Evolutionary conservation across 1,284 basidiomycete species (phyloP).

Genomic region (Trametes hirsuta): DNA sequence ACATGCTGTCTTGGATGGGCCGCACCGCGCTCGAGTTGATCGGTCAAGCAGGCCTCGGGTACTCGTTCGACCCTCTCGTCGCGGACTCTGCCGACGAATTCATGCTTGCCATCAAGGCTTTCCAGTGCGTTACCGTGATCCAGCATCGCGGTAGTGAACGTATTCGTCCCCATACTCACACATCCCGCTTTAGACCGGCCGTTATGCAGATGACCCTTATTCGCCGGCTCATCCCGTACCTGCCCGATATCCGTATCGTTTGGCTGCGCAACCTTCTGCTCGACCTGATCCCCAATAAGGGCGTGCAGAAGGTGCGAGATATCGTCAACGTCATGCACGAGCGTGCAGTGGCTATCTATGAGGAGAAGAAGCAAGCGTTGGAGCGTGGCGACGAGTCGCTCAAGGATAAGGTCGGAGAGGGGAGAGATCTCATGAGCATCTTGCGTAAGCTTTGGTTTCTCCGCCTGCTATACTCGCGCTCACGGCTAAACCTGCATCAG

Average conservation of each 20-base stretch:
- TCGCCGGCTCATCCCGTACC: background rate
- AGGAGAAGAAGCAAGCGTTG: constrained; percentile 29
- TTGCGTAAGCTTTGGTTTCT: constrained; percentile 24
- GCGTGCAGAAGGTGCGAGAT: constrained; percentile 17
- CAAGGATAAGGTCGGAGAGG: constrained; percentile 27
- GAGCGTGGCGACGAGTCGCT: constrained; percentile 31
- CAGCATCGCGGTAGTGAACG: no score
- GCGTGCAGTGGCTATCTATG: constrained; percentile 22
- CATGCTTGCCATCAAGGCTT: constrained; percentile 34
- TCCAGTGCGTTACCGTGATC: constrained; percentile 26
- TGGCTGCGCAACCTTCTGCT: constrained; percentile 12
- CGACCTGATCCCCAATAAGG: constrained; percentile 22
- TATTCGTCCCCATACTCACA: no score
- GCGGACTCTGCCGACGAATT: constrained; percentile 29
- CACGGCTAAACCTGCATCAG: background rate
- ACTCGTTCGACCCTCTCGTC: constrained; percentile 38
- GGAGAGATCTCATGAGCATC: constrained; percentile 35
- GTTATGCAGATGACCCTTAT: background rate
- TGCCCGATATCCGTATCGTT: background rate
- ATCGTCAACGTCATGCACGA: constrained; percentile 26
- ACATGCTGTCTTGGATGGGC: constrained; percentile 31
- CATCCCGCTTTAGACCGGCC: background rate
- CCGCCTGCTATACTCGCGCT: background rate
- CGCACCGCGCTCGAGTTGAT: constrained; percentile 40
- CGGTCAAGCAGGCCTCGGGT: constrained; percentile 40